These are phyloP conservation scores for Bretschneidera sinensis DNA, from an alignment of 345 rosid species.

Conservation along the genomic window DNA sequence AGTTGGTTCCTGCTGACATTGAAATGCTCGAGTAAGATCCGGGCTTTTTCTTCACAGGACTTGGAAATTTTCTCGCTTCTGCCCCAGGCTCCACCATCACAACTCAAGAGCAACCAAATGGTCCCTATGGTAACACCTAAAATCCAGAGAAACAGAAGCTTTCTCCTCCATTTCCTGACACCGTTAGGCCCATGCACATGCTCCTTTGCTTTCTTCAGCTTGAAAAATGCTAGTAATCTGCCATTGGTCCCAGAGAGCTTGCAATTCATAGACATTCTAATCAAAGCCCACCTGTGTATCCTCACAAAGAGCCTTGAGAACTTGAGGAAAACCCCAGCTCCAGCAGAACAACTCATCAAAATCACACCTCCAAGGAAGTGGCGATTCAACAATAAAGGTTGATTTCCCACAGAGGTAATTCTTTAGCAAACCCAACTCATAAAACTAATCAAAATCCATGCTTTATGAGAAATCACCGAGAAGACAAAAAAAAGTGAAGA, in stretches of 20 bases:
- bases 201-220: slow-evolving; percentile 43
- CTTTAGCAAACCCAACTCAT: slow-evolving; percentile 18
- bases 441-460: slow-evolving; percentile 14
- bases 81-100: slow-evolving; percentile 17
- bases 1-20: slow-evolving; percentile 64
- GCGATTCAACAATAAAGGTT: slow-evolving; percentile 20
- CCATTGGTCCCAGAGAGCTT: slow-evolving; percentile 43
- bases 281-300: slow-evolving; percentile 28
- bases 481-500: slow-evolving; percentile 11
- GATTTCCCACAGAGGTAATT: slow-evolving; percentile 12
- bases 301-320: slow-evolving; percentile 27
- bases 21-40: slow-evolving; percentile 42
- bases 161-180: slow-evolving; percentile 39
- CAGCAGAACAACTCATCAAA: slow-evolving; percentile 42
- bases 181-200: slow-evolving; percentile 25
- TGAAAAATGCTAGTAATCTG: slow-evolving; percentile 28
- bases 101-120: slow-evolving; percentile 35
- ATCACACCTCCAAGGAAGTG: slow-evolving; percentile 12
- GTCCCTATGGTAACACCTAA: slow-evolving; percentile 30
- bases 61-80: slow-evolving; percentile 15
- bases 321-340: slow-evolving; percentile 34
- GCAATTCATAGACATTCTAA: slow-evolving; percentile 50
- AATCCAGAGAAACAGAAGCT: slow-evolving; percentile 36
- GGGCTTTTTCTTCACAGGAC: slow-evolving; percentile 42
- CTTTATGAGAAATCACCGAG: slow-evolving; percentile 12